phyloP scores from a whole-genome alignment of 331 rosid genomes.

The Cydonia oblonga region DNA sequence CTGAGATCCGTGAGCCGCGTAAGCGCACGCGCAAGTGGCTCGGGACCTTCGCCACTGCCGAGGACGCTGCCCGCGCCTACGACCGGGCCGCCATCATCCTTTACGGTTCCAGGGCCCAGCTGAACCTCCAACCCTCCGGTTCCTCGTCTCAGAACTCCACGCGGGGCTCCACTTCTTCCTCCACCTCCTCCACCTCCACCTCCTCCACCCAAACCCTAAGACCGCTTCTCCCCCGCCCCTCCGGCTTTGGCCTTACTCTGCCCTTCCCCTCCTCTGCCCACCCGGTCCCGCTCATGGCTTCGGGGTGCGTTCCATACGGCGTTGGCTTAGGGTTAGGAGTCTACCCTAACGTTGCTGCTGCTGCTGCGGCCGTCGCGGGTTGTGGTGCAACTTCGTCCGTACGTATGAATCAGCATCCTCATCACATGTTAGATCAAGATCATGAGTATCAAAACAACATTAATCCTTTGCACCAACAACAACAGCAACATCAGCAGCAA shows the following conservation, averaged over 20 bases:
- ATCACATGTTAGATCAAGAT: not conserved
- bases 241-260: conserved; percentile 20
- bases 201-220: conserved; percentile 46
- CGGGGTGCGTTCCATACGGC: conserved; percentile 17
- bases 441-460: not conserved
- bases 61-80: conserved; percentile 87
- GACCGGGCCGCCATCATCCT: conserved; percentile 91
- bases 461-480: not conserved
- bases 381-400: not conserved
- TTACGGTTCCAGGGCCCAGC: conserved; percentile 81
- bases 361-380: not conserved
- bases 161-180: conserved; percentile 15
- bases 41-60: conserved; percentile 85
- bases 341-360: not conserved
- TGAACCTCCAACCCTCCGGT: conserved; percentile 60
- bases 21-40: conserved; percentile 57
- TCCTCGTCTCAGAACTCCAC: conserved; percentile 22
- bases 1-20: conserved; percentile 93
- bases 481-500: not conserved
- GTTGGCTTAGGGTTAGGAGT: conserved; percentile 3
- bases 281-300: conserved; percentile 5
- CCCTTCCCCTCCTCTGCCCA: conserved; percentile 22
- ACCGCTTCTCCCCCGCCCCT: conserved; percentile 80
- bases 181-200: conserved; percentile 3
- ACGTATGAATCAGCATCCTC: not conserved